Base-by-base conservation (phyloP, 441 rosid species). In the Sinapis alba region DNA sequence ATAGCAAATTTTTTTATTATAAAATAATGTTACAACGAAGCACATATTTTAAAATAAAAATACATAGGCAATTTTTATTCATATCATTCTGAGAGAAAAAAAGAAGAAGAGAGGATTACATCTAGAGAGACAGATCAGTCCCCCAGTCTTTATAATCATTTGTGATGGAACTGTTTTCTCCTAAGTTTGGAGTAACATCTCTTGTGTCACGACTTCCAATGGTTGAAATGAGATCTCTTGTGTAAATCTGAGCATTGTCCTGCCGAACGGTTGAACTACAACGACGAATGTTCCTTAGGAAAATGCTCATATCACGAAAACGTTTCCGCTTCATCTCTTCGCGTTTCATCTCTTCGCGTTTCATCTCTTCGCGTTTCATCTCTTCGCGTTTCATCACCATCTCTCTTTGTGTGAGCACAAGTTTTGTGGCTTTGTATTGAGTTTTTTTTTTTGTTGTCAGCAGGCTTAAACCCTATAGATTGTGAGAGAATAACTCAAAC, bases 161-260 rank as follows among this genome's bases (percentile, higher is more conserved):
- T 3, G 28, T 36, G 45, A 38, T 26, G 20, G 28, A 27, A 61
- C 58, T 62, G 5, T n/a, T 53, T 62, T 38, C 69, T 54, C 6
- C 19, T 1, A 24, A 5, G 0, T 34, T 68, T 16, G 63, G 13
- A 61, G 13, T 7, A 65, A 13, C 43, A 68, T 68, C 68, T 18
- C 3, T 45, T 45, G 53, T 24, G 30, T 62, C 65, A 62, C 36
- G 64, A 6, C 59, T 38, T 62, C 69, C 65, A 69, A 69, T 16
- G 59, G 74, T 62, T 20, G 79, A 75, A 53, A 75, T 75, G 74
- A 75, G 59, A 69, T 75, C 65, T 63, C 51, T 69, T 27, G 79
- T 75, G 26, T 53, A 69, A 13, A 53, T 12, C 50, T 2, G 36
- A 51, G 32, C 26, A 62, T 43, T 43, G 18, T 2, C 50, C 50